These are phyloP conservation scores for Nigrospora osmanthi DNA, from an alignment of 2,329 filamentous ascomycete species.

Conservation along the genomic window DNA sequence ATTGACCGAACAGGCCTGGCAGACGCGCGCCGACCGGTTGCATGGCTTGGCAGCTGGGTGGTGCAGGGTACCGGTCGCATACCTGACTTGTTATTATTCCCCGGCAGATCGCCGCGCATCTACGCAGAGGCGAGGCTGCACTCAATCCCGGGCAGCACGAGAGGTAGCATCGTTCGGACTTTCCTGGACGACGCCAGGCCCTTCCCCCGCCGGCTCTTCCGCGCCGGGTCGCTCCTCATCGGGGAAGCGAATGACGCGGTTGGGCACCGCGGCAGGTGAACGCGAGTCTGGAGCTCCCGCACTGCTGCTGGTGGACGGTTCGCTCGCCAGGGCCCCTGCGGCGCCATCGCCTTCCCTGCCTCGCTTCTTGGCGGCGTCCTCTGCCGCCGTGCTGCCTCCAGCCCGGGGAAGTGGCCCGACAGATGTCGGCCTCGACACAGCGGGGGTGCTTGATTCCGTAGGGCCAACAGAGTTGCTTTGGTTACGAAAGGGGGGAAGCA, in stretches of 20 bases:
- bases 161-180: too few species aligned
- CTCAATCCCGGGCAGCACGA: too few species aligned
- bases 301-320: background rate
- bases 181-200: too few species aligned
- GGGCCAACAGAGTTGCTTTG: slow-evolving; percentile 4
- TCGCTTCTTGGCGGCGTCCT: background rate
- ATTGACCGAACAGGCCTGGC: too few species aligned
- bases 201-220: too few species aligned
- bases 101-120: too few species aligned
- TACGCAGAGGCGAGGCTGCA: too few species aligned
- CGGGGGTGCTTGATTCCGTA: background rate
- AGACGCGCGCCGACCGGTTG: too few species aligned
- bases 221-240: background rate
- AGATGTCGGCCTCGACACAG: slow-evolving; percentile 7
- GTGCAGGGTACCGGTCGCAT: too few species aligned
- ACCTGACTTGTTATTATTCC: too few species aligned
- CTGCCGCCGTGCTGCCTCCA: slow-evolving; percentile 18
- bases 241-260: slow-evolving; percentile 1
- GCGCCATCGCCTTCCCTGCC: background rate
- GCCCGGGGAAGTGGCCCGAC: slow-evolving; percentile 24
- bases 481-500: slow-evolving; percentile 10
- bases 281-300: too few species aligned
- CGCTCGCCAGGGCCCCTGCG: background rate
- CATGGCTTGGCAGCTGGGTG: too few species aligned
- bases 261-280: background rate